These are phyloP conservation scores for Suhomyces anneliseae DNA, from an alignment of 1,139 yeast genomes.

Conservation along the genomic window DNA sequence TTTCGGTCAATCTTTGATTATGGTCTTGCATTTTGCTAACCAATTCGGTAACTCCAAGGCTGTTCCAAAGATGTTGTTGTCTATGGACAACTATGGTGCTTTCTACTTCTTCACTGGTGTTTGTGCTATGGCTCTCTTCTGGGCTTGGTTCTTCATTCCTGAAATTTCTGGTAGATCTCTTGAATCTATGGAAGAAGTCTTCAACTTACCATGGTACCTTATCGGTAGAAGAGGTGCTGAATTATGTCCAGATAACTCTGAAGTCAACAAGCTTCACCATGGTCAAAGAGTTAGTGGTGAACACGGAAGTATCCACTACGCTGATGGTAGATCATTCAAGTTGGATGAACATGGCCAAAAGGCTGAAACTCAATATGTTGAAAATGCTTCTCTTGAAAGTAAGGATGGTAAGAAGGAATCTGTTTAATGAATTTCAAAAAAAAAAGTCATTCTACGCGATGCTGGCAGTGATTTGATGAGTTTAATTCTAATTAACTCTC, in stretches of 20 bases:
- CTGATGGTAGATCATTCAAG: background rate
- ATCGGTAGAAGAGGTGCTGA: constrained; percentile 24
- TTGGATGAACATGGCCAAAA: constrained; percentile 2
- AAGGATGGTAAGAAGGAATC: constrained; percentile 4
- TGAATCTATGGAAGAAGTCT: constrained; percentile 26
- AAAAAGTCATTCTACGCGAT: too few relatives aligned
- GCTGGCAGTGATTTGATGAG: too few relatives aligned
- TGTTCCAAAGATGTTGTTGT: constrained; percentile 23
- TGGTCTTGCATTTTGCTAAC: constrained; percentile 27
- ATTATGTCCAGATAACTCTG: constrained; percentile 25
- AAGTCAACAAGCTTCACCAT: constrained; percentile 19
- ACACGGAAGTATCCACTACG: constrained; percentile 8
- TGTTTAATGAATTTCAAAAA: background rate
- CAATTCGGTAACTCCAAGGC: constrained; percentile 28
- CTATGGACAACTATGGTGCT: constrained; percentile 20
- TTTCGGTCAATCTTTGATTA: constrained; percentile 22
- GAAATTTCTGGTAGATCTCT: constrained; percentile 27
- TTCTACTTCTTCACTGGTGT: constrained; percentile 22
- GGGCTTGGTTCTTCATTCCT: constrained; percentile 26
- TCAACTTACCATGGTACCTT: constrained; percentile 28
- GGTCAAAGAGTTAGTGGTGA: constrained; percentile 6
- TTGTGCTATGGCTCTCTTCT: constrained; percentile 17
- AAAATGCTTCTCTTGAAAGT: constrained; percentile 9
- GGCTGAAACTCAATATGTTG: constrained; percentile 10
- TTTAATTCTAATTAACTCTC: too few relatives aligned